Conservation (phyloP, 2,329 filamentous ascomycete species). For the Akanthomyces dipterigenus region DNA sequence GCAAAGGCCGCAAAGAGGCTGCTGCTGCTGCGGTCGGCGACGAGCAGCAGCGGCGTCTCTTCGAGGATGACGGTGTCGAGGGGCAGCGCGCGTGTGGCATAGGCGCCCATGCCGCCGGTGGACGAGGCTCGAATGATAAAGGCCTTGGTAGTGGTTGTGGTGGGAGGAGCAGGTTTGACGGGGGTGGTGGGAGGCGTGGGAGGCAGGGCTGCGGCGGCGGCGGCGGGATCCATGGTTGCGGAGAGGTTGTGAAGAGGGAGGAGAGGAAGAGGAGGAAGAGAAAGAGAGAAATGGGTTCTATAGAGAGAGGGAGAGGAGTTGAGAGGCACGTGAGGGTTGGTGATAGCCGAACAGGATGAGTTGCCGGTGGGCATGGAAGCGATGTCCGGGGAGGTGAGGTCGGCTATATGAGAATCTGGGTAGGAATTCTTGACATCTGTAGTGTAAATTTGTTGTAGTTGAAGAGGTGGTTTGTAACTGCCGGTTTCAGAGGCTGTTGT, state of each 20-base stretch:
- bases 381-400: no score
- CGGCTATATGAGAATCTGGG: no score
- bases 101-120: conserved; percentile 40
- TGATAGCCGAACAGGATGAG: not conserved
- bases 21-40: conserved; percentile 11
- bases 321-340: not conserved
- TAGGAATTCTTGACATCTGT: no score
- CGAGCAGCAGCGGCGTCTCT: conserved; percentile 37
- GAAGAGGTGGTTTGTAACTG: no score
- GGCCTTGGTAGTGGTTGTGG: not conserved
- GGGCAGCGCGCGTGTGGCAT: conserved; percentile 34
- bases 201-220: not conserved
- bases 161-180: not conserved
- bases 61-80: conserved; percentile 34
- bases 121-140: conserved; percentile 35
- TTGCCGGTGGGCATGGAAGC: not conserved
- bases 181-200: not conserved
- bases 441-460: no score
- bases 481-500: no score
- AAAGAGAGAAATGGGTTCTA: not conserved
- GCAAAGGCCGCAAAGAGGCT: conserved; percentile 27
- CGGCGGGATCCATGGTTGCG: no score
- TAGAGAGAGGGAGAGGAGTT: not conserved
- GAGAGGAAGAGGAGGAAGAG: no score
- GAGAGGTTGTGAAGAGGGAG: no score